These are phyloP conservation scores for Elsinoe arachidis DNA, from an alignment of 2,329 filamentous ascomycete species.

Conservation along the genomic window DNA sequence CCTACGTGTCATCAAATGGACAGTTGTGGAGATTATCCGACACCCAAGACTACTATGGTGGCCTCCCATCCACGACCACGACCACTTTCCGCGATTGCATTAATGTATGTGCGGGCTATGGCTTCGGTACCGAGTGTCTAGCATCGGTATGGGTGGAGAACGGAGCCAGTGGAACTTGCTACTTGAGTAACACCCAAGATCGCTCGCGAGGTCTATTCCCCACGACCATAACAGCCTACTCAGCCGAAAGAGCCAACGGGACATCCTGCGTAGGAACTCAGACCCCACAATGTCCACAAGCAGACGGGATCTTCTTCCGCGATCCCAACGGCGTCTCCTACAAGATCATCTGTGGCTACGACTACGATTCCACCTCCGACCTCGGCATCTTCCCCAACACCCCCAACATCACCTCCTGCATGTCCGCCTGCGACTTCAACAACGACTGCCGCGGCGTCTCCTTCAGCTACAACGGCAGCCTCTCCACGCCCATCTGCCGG, in stretches of 20 bases:
- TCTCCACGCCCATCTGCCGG: background rate
- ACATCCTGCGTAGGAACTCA: background rate
- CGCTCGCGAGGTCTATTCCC: background rate
- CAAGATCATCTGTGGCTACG: background rate
- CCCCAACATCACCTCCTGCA: background rate
- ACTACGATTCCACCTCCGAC: background rate
- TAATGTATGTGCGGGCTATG: background rate
- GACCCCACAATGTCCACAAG: background rate
- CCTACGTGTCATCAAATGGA: background rate
- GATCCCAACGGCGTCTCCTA: slow-evolving; percentile 5
- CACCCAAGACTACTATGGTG: slow-evolving; percentile 1
- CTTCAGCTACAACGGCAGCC: background rate
- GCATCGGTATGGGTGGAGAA: slow-evolving; percentile 6
- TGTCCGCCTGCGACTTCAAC: background rate
- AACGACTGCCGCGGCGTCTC: background rate
- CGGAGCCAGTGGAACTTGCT: background rate
- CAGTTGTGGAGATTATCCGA: background rate
- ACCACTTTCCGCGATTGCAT: background rate
- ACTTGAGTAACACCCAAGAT: background rate
- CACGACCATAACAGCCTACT: background rate
- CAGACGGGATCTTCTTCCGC: background rate
- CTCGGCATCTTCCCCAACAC: background rate
- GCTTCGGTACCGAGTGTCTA: background rate
- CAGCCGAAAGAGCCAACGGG: background rate
- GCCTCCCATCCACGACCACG: background rate